Base-by-base conservation (phyloP, 2,329 filamentous ascomycete species). In the Xylaria sp. region DNA sequence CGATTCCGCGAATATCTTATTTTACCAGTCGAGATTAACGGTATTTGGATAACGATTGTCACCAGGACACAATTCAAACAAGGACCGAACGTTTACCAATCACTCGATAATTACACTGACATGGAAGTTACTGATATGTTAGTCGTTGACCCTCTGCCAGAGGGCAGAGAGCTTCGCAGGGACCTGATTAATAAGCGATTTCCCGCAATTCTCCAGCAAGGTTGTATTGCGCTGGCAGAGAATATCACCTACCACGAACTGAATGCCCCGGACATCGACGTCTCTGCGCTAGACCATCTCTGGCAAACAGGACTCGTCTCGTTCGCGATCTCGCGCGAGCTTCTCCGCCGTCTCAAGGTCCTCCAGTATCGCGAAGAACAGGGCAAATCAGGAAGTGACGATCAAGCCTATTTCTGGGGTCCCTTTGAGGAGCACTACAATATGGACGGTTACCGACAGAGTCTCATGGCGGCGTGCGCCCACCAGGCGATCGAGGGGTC, bases 251-350 rank as follows among this genome's bases (percentile, higher is more conserved):
- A 41, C 2, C 62, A 44, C 8, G 15, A 34, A 1, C 34, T 76
- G 18, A 23, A 2, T 1, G 55, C 63, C 1, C 18, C 39, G 2
- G 44, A 54, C 13, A 48, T 65, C 44, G 9, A 39, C n/a, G 7
- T 10, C 4, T 7, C 28, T 23, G 6, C 65, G 10, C 41, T 68
- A 2, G 10, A 66, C 5, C 15, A 63, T 3, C 15, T 18, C 12
- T 77, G 75, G 76, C 44, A 71, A 15, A 73, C 73, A 0, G 76
- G 76, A 1, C 55, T 74, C 3, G 58, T 77, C 15, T 70, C 75
- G 1, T 77, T 72, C 55, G 75, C 75, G 0, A 15, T 77, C 12
- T 73, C 68, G 2, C 72, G 73, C 15, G 76, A 78, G 54, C 73
- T 77, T 9, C 15, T 78, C 0, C 71, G 76, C 15, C 73, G 76